phyloP scores from a whole-genome alignment of 345 rosid species.

The Eucalyptus tenuipes region DNA sequence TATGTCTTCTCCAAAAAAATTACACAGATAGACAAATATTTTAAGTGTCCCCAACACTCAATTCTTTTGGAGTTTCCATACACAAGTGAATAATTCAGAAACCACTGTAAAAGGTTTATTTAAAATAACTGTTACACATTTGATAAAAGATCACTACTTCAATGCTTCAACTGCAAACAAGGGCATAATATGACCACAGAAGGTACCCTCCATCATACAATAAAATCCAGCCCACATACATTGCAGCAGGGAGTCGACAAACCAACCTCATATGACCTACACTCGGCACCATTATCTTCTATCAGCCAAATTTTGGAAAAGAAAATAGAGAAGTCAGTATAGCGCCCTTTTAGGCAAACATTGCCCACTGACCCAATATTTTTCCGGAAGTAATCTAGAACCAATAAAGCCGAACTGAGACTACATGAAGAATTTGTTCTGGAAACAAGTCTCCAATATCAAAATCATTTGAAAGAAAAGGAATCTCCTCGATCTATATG shows the following conservation, averaged over 20 bases:
- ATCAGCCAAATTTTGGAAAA: background rate
- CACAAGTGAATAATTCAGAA: background rate
- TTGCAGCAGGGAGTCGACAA: background rate
- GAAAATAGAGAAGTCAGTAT: background rate
- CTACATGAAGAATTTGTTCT: background rate
- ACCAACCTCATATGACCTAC: background rate
- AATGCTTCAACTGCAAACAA: background rate
- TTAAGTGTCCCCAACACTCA: background rate
- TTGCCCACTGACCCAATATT: background rate
- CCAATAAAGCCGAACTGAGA: background rate
- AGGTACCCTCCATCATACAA: background rate
- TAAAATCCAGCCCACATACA: background rate
- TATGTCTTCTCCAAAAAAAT: background rate
- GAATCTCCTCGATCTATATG: background rate
- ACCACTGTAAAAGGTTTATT: background rate
- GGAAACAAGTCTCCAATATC: background rate
- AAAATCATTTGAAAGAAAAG: background rate
- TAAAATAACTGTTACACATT: background rate
- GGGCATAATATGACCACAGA: background rate
- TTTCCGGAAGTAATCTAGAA: background rate
- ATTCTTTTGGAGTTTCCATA: background rate
- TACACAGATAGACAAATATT: background rate
- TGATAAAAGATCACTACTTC: background rate
- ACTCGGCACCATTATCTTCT: background rate
- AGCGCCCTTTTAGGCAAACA: background rate